Evolutionary conservation across 495 filamentous ascomycete genomes (phyloP).

Genomic region (Hyaloscypha variabilis): DNA sequence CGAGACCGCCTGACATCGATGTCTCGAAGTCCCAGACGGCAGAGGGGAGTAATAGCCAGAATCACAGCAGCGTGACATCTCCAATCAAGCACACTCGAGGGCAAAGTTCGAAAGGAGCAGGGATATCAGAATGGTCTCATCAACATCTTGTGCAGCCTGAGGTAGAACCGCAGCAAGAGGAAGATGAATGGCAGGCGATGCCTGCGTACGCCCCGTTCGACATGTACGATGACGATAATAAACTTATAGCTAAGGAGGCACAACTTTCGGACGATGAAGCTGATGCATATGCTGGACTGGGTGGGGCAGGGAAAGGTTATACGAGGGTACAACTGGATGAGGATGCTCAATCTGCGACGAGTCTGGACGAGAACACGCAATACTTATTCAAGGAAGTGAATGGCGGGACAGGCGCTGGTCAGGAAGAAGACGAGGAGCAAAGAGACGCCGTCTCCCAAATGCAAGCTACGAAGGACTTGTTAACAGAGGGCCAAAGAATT

Average conservation of each 20-base stretch:
- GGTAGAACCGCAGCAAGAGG: slow-evolving; percentile 54
- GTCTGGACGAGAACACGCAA: slow-evolving; percentile 95
- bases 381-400: slow-evolving; percentile 83
- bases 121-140: slow-evolving; percentile 87
- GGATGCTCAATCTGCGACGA: slow-evolving; percentile 89
- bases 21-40: neutral
- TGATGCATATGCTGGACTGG: slow-evolving; percentile 72
- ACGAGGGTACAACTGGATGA: slow-evolving; percentile 92
- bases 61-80: neutral
- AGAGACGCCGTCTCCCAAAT: slow-evolving; percentile 87
- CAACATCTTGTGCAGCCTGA: slow-evolving; percentile 68
- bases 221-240: slow-evolving; percentile 92
- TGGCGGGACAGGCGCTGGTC: slow-evolving; percentile 49
- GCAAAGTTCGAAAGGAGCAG: slow-evolving; percentile 27
- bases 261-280: slow-evolving; percentile 70
- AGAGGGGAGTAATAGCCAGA: neutral
- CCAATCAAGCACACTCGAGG: slow-evolving; percentile 23
- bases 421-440: slow-evolving; percentile 75
- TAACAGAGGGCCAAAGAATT: slow-evolving; percentile 94
- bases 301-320: slow-evolving; percentile 92
- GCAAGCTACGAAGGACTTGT: slow-evolving; percentile 91
- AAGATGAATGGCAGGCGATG: slow-evolving; percentile 87
- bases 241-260: slow-evolving; percentile 78
- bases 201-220: slow-evolving; percentile 89
- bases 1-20: neutral